Base-by-base conservation (phyloP, 768 basidiomycete genomes). In the Cystobasidium tubakii region DNA sequence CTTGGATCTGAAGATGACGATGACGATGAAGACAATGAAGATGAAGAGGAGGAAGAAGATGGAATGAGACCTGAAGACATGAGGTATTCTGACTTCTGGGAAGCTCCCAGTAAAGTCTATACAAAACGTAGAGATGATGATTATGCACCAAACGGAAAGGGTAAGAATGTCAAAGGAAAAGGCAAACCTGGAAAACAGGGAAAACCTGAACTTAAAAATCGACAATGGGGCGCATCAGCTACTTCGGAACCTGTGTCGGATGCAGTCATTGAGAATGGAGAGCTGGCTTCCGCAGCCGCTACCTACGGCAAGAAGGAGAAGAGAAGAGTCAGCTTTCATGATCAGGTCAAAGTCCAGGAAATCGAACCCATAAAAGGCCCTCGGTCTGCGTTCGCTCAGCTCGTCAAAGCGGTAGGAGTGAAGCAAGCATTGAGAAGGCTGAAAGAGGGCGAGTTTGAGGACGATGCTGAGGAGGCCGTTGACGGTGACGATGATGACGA, bases 321-420 rank as follows among this genome's bases (percentile, higher is more conserved):
- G 17, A 67, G 44, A 43, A 19, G 43, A 67, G 66, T 71, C 23
- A 55, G 50, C 31, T 71, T 71, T 34, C 69, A 71, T 39, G 69
- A 71, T 42, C 31, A 55, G 13, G 69, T 71, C n/a, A 71, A 71
- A 44, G 69, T 71, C 6, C 69, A 71, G 36, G 69, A 71, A 44
- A 55, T 57, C 29, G 55, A 55, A 55, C 19, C 19, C 21, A 53
- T 10, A 12, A 31, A 36, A 9, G 33, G 27, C 9, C 29, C 31
- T 12, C 27, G 34, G 29, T 42, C 36, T 36, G 54, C 54, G 60
- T 21, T 57, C 19, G 50, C 69, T 27, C 50, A 53, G 23, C 50
- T 71, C 19, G 55, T 71, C 21, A 71, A 60, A 44, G 13, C 53
- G 21, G 50, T 71, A 9, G 69, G 69, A 3, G 34, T 60, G 69